Base-by-base conservation (phyloP, 495 filamentous ascomycete genomes). In the Lentithecium fluviatile region DNA sequence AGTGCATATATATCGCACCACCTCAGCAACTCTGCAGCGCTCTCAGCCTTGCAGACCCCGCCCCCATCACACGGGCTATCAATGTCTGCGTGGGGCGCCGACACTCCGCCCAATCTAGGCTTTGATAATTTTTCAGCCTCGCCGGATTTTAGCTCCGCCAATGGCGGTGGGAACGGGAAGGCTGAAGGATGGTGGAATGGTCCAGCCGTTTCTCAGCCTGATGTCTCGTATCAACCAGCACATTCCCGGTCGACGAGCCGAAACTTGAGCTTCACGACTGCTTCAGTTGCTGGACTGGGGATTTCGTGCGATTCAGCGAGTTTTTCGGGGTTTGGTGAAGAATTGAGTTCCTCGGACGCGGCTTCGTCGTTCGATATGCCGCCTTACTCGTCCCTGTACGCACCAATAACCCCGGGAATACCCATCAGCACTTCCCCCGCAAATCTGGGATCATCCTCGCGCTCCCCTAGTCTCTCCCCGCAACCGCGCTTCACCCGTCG, bases 11-110 rank as follows among this genome's bases (percentile, higher is more conserved):
- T 61, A 26, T 45, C 55, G 23, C 50, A 60, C 32, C 29, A 63
- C 21, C 23, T 54, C 25, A 19, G 32, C 42, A 53, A 20, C 40
- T 50, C 56, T 62, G 64, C 49, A 60, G 64, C 67, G 67, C 64
- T 64, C 20, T 63, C 60, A 62, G 65, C 65, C 59, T 64, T 66
- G 52, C 66, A 69, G 29, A 70, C 68, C 48, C 68, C 62, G 52
- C 66, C 66, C 11, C 36, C 54, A 45, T 40, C 66, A 7, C 21
- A 55, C 29, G 45, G 45, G 15, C 48, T 66, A 13, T 17, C 40
- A 26, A 57, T 58, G 20, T 21, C 57, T n/a, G 23, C 68, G 47
- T 70, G 68, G 68, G 61, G 55, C 38, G 36, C 58, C 36, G 66
- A 63, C 12, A 48, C 65, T 15, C 45, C 48, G 25, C 24, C 51